Evolutionary conservation across 2,329 filamentous ascomycete species (phyloP), one percentile per base, ranked within the genome.

Genomic region (Botrytis aclada): DNA sequence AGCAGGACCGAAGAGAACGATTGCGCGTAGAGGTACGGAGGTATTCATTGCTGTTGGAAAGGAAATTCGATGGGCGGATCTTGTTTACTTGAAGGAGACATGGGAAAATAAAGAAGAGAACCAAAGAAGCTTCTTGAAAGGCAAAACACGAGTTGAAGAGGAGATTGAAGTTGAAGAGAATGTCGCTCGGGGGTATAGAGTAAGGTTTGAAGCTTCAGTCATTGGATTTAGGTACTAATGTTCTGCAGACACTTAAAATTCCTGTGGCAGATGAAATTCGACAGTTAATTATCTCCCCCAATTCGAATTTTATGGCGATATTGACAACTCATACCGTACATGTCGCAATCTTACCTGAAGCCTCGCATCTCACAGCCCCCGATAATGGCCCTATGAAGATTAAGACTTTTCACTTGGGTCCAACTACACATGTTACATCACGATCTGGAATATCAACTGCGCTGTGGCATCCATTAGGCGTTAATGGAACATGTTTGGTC

Each of bases 401-500:
- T 43, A 97, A 93, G 82, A 93, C 93, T 70, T 97, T 93, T 83
- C 95, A 95, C 32, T 86, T 98, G n/a, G 95, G 95, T 1, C 94
- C 95, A 43, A 97, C 94, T 4, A 94, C 92, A 5, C 95, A 98
- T 82, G 94, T 98, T 66, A 91, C 95, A 67, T 93, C 95, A 64
- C 91, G 94, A 76, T 89, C 94, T 12, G 89, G 93, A 2, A 86
- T 99, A 72, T 90, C 91, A 34, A 93, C 94, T 1, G 92, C 91
- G 6, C 79, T 98, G 73, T 99, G 96, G 95, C 96, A 99, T 83
- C 96, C 96, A 1, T 85, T 98, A 0, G 95, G 95, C 1, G 90
- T 95, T 18, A 89, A 92, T 74, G 93, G 93, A 45, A 90, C 90
- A 34, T 94, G 93, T 71, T 84, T 99, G 45, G 92, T 98, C 32